These are phyloP conservation scores for Zalaria obscura DNA, from an alignment of 2,329 filamentous ascomycete genomes.

Conservation along the genomic window DNA sequence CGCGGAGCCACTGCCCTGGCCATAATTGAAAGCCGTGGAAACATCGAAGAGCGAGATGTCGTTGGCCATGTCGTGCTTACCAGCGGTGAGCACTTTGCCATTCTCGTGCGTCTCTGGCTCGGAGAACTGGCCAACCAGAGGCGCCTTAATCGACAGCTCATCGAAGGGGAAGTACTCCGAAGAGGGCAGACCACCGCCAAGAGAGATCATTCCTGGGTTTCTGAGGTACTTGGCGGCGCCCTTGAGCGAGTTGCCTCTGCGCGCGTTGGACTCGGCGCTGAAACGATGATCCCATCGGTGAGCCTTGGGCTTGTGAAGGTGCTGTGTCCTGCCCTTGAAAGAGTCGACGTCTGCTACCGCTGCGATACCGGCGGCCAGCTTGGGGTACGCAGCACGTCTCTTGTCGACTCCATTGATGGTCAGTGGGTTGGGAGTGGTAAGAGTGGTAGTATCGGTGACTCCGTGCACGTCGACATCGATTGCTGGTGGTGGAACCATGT, in stretches of 20 bases:
- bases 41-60: slow-evolving; percentile 57
- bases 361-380: slow-evolving; percentile 60
- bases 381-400: slow-evolving; percentile 56
- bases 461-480: slow-evolving; percentile 4
- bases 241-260: slow-evolving; percentile 54
- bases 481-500: not conserved
- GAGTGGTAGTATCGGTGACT: slow-evolving; percentile 13
- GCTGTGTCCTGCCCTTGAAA: slow-evolving; percentile 56
- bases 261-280: slow-evolving; percentile 39
- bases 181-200: slow-evolving; percentile 83
- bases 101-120: slow-evolving; percentile 49
- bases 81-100: slow-evolving; percentile 49
- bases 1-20: slow-evolving; percentile 69
- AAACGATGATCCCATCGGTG: slow-evolving; percentile 59
- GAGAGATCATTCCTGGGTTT: slow-evolving; percentile 72
- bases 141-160: slow-evolving; percentile 59
- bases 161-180: slow-evolving; percentile 89
- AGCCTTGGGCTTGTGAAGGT: slow-evolving; percentile 55
- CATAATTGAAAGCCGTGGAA: slow-evolving; percentile 83
- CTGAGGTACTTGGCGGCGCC: slow-evolving; percentile 65
- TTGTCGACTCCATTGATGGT: slow-evolving; percentile 53
- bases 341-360: slow-evolving; percentile 65
- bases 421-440: slow-evolving; percentile 36
- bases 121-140: slow-evolving; percentile 53
- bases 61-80: slow-evolving; percentile 69